Base-by-base conservation (phyloP, 2,329 filamentous ascomycete species). In the Xylaria polymorpha region DNA sequence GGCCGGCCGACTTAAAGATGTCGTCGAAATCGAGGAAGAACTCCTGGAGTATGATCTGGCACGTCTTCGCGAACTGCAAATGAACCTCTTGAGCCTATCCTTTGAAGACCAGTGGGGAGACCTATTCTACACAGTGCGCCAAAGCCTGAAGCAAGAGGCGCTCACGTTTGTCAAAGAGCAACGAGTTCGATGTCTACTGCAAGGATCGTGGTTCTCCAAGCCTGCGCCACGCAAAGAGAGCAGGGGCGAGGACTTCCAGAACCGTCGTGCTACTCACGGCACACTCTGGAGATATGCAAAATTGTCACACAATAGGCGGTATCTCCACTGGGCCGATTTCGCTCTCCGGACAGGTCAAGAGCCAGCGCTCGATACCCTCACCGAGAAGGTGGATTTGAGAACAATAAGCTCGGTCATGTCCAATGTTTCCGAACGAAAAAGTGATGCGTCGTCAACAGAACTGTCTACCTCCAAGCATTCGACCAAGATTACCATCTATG, bases 141-240 rank as follows among this genome's bases (percentile, higher is more conserved):
- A 98, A 64, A 94, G 97, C 79, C 86, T 98, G 53, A 92, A 93
- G 74, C 90, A 95, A 75, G 96, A 99, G 80, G 94, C 95, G 12
- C 83, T 98, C 63, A 93, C 97, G 76, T 99, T 99, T 77, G 93
- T 98, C 81, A 98, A 97, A 81, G 96, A 99, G 82, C 96, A 99
- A 80, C 90, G 96, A 44, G 92, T 98, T 70, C 88, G 96, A 63
- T 98, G 94, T 78, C 84, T 99, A 46, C 86, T 98, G 4, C 88
- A 93, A 73, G 96, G 96, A 7, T 90, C 92, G 10, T 99, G 96
- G 96, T 99, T 98, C 82, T 79, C 83, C 78, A 81, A 86, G 80
- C 80, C 86, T 5, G 76, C 81, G 12, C 79, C 83, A 79, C 76
- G 80, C 77, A 78, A 87, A 84, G 72, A 82, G 74, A 75, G 85